These are phyloP conservation scores for Pulveroboletus sp. DNA, from an alignment of 768 basidiomycete species.

Conservation along the genomic window DNA sequence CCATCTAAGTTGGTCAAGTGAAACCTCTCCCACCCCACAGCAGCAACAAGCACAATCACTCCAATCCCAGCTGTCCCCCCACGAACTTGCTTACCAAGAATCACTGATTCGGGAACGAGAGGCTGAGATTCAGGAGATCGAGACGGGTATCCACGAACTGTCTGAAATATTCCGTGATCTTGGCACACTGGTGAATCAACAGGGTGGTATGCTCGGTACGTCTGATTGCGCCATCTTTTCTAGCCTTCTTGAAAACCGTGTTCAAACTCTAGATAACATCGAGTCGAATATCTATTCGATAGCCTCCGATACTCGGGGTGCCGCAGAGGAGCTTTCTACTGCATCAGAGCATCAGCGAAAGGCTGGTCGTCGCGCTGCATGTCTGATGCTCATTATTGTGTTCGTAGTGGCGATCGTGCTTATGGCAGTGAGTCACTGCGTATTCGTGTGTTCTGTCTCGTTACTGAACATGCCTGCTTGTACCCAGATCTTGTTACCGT, in stretches of 20 bases:
- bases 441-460: not conserved
- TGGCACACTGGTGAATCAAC: conserved; percentile 90
- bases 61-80: conserved; percentile 74
- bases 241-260: not conserved
- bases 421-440: conserved; percentile 66
- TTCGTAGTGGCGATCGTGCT: conserved; percentile 87
- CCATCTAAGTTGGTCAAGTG: conserved; percentile 20
- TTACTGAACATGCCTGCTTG: not conserved
- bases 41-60: conserved; percentile 68
- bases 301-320: conserved; percentile 73
- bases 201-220: conserved; percentile 91
- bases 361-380: conserved; percentile 86
- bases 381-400: conserved; percentile 82
- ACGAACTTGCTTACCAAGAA: conserved; percentile 94
- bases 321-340: conserved; percentile 79
- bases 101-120: conserved; percentile 80
- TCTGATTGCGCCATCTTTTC: conserved; percentile 1
- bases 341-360: conserved; percentile 93
- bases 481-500: conserved; percentile 22
- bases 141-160: conserved; percentile 93
- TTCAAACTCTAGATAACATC: conserved; percentile 70
- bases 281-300: conserved; percentile 90
- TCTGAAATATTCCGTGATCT: conserved; percentile 95
- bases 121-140: conserved; percentile 91
- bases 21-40: conserved; percentile 43